Evolutionary conservation across 2,329 filamentous ascomycete species (phyloP).

Genomic region (Diplodia intermedia): DNA sequence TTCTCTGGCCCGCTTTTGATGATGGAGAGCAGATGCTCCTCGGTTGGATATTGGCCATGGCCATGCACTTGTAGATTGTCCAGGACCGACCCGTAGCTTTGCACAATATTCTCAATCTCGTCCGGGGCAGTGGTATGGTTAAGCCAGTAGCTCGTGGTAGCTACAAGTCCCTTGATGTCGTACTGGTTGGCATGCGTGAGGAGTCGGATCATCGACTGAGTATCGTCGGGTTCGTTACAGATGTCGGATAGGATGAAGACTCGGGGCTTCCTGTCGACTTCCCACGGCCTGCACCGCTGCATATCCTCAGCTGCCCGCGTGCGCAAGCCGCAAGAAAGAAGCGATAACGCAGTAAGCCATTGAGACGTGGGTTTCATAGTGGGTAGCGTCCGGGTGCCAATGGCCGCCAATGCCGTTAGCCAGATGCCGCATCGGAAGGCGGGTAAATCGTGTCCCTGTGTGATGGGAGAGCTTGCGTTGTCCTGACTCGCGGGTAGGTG

Average conservation of each 20-base stretch:
- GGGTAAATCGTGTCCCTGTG: neutral
- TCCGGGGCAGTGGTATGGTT: constrained; percentile 45
- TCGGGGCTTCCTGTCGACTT: constrained; percentile 45
- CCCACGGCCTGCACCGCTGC: constrained; percentile 37
- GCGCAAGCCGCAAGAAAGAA: neutral
- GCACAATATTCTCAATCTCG: constrained; percentile 47
- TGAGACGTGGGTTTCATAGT: neutral
- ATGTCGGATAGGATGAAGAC: constrained; percentile 52
- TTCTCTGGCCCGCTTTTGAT: constrained; percentile 51
- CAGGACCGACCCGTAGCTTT: constrained; percentile 44
- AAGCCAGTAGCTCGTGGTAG: constrained; percentile 51
- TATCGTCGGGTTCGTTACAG: constrained; percentile 51
- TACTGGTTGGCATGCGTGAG: constrained; percentile 50
- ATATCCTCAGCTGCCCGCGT: neutral
- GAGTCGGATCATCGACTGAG: constrained; percentile 48
- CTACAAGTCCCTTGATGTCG: constrained; percentile 49
- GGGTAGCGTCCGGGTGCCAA: neutral
- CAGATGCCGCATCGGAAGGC: neutral
- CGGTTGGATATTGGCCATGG: constrained; percentile 52
- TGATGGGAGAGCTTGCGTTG: neutral
- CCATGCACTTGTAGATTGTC: constrained; percentile 60
- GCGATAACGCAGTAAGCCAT: neutral
- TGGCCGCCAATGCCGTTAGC: neutral
- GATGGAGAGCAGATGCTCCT: constrained; percentile 46
- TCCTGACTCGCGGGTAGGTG: constrained; percentile 12